These are phyloP conservation scores for Pseudogymnoascus sp. DNA, from an alignment of 2,329 filamentous ascomycete species.

Conservation along the genomic window DNA sequence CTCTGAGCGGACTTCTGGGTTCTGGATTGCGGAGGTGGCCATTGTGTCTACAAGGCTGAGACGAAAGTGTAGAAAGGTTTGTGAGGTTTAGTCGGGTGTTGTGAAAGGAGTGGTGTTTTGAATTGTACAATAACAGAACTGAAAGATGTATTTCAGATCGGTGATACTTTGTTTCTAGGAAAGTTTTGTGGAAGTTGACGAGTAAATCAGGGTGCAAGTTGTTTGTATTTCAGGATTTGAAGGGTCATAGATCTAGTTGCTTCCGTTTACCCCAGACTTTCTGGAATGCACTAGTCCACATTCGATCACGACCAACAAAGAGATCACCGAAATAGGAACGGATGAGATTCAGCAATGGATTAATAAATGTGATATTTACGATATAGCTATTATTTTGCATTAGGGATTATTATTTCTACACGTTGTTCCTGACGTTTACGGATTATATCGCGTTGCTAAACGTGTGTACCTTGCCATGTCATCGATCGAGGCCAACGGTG, in stretches of 20 bases:
- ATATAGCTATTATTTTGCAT: neutral
- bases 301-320: neutral
- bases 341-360: neutral
- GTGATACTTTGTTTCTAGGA: neutral
- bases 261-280: constrained; percentile 6
- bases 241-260: constrained; percentile 9
- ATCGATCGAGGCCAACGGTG: neutral
- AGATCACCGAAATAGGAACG: neutral
- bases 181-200: neutral
- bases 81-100: neutral
- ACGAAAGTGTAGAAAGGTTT: neutral
- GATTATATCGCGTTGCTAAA: neutral
- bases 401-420: neutral
- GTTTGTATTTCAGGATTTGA: constrained; percentile 6
- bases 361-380: neutral
- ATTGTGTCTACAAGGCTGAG: constrained; percentile 36
- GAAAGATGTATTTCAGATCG: constrained; percentile 1
- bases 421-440: neutral
- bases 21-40: constrained; percentile 57
- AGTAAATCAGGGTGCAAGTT: constrained; percentile 6
- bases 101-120: neutral
- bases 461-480: constrained; percentile 2
- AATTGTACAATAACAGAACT: constrained; percentile 1
- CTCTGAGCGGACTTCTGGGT: constrained; percentile 53
- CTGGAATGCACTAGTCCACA: constrained; percentile 3